Evolutionary conservation across 257 asterid species (phyloP).

Genomic region (Solanum pinnatisectum): DNA sequence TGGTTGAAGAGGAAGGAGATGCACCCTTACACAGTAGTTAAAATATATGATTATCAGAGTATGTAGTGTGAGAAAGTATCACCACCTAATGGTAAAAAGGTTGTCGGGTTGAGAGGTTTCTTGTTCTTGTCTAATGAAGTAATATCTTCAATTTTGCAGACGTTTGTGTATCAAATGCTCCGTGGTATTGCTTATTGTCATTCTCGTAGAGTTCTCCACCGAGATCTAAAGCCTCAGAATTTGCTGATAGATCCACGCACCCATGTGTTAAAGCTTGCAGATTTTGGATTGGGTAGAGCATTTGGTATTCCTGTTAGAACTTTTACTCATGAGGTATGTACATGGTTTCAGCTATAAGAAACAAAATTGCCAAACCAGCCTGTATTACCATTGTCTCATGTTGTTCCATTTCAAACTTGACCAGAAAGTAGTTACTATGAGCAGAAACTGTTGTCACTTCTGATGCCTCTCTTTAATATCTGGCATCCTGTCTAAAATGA

Average conservation of each 20-base stretch:
- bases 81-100: not conserved
- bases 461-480: not conserved
- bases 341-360: not conserved
- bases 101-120: not conserved
- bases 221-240: constrained; percentile 95
- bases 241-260: constrained; percentile 79
- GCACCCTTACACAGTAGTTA: not conserved
- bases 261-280: constrained; percentile 85
- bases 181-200: constrained; percentile 91
- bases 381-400: not conserved
- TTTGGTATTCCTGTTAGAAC: constrained; percentile 97
- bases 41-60: not conserved
- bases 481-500: not conserved
- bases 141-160: constrained; percentile 25
- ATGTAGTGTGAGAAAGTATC: not conserved
- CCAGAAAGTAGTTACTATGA: not conserved
- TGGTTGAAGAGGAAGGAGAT: not conserved
- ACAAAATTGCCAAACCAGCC: not conserved
- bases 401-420: not conserved
- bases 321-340: constrained; percentile 80
- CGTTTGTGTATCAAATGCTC: constrained; percentile 70
- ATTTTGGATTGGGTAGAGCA: constrained; percentile 95
- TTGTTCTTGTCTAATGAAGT: not conserved
- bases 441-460: not conserved
- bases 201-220: constrained; percentile 87